phyloP scores from a whole-genome alignment of 441 rosid genomes.

The Populus hybrid region DNA sequence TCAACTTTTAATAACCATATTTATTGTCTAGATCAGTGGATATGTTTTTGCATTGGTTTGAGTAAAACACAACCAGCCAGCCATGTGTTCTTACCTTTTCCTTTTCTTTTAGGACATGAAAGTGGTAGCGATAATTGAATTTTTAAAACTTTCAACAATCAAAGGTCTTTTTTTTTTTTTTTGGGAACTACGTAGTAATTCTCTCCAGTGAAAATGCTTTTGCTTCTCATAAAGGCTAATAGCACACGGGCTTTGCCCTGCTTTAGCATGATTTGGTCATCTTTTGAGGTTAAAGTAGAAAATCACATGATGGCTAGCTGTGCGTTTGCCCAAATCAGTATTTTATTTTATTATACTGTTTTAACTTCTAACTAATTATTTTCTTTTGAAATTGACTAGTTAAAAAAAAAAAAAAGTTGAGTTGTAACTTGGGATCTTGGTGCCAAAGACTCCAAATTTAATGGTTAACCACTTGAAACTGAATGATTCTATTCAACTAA shows the following conservation, averaged over 20 bases:
- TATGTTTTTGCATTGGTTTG: slow-evolving; percentile 8
- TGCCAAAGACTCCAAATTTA: not conserved
- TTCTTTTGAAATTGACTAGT: not conserved
- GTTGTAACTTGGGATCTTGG: not conserved
- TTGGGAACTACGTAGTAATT: not conserved
- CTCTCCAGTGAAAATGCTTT: not conserved
- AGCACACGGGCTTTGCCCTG: not conserved
- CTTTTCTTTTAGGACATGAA: not conserved
- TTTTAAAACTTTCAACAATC: not conserved
- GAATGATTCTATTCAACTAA: not conserved
- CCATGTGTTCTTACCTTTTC: not conserved
- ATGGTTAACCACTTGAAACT: not conserved
- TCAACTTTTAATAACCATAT: slow-evolving; percentile 15
- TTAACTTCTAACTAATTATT: not conserved
- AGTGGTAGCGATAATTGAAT: slow-evolving; percentile 4
- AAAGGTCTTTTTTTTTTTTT: not conserved
- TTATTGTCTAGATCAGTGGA: slow-evolving; percentile 10
- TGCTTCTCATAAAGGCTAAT: not conserved
- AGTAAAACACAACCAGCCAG: slow-evolving; percentile 20
- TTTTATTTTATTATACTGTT: not conserved
- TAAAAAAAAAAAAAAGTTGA: not conserved
- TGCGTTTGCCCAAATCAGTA: not conserved
- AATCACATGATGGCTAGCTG: not conserved
- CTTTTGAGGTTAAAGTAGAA: not conserved
- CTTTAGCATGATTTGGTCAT: not conserved